Percentiles rank a stretch among this genome's conserved stretches.
Evolutionary conservation across 208 protist species (phyloP).

Genomic region (Leishmania tropica): DNA sequence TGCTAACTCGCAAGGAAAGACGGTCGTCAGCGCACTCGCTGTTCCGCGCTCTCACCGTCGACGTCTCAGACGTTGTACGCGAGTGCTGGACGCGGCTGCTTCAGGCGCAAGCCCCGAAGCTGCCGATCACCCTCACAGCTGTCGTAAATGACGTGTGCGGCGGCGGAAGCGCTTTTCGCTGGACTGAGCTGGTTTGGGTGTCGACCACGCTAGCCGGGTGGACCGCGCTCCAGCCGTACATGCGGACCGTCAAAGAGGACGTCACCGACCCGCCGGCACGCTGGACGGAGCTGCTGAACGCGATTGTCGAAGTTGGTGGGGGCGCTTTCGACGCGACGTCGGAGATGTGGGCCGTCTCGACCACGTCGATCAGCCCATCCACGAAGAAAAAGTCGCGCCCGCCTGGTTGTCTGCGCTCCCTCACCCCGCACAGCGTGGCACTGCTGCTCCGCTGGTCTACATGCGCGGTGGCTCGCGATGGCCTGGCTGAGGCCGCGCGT

Average conservation of each 20-base stretch:
- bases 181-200: slow-evolving; percentile 13
- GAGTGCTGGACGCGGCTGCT: slow-evolving; percentile 14
- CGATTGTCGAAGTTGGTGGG: slow-evolving; percentile 9
- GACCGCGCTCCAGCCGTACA: slow-evolving; percentile 22
- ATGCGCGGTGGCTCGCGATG: slow-evolving; percentile 23
- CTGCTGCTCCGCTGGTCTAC: slow-evolving; percentile 62
- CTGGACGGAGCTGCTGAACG: slow-evolving; percentile 18
- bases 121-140: slow-evolving; percentile 7
- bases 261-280: background rate
- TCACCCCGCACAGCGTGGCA: slow-evolving; percentile 14
- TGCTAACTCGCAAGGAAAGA: background rate
- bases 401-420: background rate
- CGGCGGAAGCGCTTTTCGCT: background rate
- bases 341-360: background rate
- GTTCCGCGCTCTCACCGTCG: background rate
- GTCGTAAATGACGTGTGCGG: slow-evolving; percentile 5
- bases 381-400: too few relatives aligned
- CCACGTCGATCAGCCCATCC: background rate
- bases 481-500: slow-evolving; percentile 34
- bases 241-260: background rate
- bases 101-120: background rate
- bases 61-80: background rate
- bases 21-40: background rate
- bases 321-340: background rate
- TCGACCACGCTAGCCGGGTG: slow-evolving; percentile 19